These are phyloP conservation scores for Heliamphora pulchella DNA, from an alignment of 179 eudicot genomes.

Conservation along the genomic window DNA sequence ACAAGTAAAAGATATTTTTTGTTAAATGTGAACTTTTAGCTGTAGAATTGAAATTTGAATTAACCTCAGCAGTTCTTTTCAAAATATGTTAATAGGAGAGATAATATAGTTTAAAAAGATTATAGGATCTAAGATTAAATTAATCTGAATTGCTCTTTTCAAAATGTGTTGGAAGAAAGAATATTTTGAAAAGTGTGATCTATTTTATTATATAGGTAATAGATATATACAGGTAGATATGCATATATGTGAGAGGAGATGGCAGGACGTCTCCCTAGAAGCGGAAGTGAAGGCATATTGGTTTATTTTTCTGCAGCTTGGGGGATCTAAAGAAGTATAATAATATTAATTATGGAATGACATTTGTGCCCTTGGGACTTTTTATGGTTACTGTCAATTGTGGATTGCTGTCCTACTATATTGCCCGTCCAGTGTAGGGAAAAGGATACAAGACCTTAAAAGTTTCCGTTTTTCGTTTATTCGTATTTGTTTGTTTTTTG, in stretches of 20 bases:
- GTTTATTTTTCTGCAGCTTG: neutral
- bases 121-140: too few species aligned
- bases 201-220: too few species aligned
- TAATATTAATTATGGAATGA: neutral
- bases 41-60: too few species aligned
- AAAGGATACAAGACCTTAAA: neutral
- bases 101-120: too few species aligned
- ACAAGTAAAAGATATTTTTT: too few species aligned
- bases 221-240: neutral
- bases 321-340: neutral
- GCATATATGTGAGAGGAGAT: neutral
- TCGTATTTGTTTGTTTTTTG: neutral
- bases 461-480: neutral
- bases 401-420: neutral
- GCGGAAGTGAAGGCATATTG: neutral
- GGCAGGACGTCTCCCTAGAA: too few species aligned
- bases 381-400: neutral
- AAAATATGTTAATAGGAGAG: too few species aligned
- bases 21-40: too few species aligned
- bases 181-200: too few species aligned
- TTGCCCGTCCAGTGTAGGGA: neutral
- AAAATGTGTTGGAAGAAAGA: too few species aligned
- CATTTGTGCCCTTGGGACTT: neutral
- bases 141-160: too few species aligned
- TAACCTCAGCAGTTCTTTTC: too few species aligned